Conservation (phyloP, 306 rosid genomes). For the Senna tora region DNA sequence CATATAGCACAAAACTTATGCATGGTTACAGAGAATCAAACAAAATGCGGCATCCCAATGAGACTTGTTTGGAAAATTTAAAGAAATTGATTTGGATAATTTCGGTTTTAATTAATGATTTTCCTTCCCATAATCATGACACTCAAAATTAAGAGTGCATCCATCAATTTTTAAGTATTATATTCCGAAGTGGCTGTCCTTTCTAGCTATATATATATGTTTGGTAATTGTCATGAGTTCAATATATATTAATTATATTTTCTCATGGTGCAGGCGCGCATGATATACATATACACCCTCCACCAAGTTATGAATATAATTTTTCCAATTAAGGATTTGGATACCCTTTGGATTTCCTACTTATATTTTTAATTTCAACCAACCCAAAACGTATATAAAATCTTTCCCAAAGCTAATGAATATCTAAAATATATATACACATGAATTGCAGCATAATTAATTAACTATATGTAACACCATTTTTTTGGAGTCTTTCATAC, state of each 20-base stretch:
- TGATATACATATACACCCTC: neutral
- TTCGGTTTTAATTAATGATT: neutral
- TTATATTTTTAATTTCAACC: no score
- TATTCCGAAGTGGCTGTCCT: neutral
- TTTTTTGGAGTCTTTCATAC: no score
- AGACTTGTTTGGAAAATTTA: conserved; percentile 27
- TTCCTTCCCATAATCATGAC: no score
- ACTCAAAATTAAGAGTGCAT: no score
- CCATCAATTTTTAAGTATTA: no score
- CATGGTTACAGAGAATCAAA: conserved; percentile 46
- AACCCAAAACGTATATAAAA: no score
- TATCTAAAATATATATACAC: no score
- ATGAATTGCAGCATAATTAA: no score
- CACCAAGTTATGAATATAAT: conserved; percentile 6
- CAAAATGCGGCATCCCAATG: conserved; percentile 24
- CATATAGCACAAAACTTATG: neutral
- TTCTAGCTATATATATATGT: neutral
- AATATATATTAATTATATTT: neutral
- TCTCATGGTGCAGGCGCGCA: neutral
- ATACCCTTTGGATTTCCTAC: no score
- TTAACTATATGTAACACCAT: no score
- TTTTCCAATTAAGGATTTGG: no score
- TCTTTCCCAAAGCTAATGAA: no score
- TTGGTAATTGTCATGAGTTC: neutral
- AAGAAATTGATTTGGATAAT: neutral